Percentiles rank a stretch among this genome's conserved stretches.
These are phyloP conservation scores for Apiospora arundinis DNA, from an alignment of 2,329 filamentous ascomycete species.

Conservation along the genomic window DNA sequence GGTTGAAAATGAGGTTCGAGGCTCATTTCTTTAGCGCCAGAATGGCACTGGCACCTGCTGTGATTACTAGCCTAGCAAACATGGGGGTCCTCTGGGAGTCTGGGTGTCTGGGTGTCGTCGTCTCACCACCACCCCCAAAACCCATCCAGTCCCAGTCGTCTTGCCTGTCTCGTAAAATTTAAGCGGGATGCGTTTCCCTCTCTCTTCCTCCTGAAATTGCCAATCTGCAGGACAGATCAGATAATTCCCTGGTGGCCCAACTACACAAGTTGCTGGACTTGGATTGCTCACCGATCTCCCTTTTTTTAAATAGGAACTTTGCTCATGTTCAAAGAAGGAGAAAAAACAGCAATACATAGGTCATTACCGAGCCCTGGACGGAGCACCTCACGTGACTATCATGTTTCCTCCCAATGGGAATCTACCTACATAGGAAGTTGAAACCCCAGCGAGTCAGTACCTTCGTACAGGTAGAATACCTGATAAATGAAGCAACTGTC, in stretches of 20 bases:
- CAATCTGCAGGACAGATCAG: slow-evolving; percentile 17
- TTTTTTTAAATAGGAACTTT: slow-evolving; percentile 13
- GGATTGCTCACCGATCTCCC: slow-evolving; percentile 8
- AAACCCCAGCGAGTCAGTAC: slow-evolving; percentile 12
- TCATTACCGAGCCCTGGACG: slow-evolving; percentile 10
- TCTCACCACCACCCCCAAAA: slow-evolving; percentile 16
- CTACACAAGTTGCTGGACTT: not conserved
- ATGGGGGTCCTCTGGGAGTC: not conserved
- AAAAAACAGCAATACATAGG: not conserved
- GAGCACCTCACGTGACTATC: not conserved
- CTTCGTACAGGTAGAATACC: too few relatives aligned
- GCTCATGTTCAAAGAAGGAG: not conserved
- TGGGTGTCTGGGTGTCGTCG: slow-evolving; percentile 10
- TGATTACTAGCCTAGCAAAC: slow-evolving; percentile 18
- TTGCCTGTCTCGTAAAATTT: slow-evolving; percentile 13
- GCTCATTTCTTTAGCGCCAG: slow-evolving; percentile 19
- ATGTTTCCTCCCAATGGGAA: not conserved
- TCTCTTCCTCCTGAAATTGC: slow-evolving; percentile 3
- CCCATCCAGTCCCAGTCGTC: slow-evolving; percentile 8
- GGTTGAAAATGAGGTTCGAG: slow-evolving; percentile 19
- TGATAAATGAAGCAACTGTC: not conserved
- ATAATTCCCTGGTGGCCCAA: slow-evolving; percentile 1
- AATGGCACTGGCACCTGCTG: slow-evolving; percentile 14
- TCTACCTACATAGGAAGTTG: not conserved
- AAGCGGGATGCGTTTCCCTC: slow-evolving; percentile 13